phyloP scores from a whole-genome alignment of 2,329 filamentous ascomycete species.

The Fusarium setosum region DNA sequence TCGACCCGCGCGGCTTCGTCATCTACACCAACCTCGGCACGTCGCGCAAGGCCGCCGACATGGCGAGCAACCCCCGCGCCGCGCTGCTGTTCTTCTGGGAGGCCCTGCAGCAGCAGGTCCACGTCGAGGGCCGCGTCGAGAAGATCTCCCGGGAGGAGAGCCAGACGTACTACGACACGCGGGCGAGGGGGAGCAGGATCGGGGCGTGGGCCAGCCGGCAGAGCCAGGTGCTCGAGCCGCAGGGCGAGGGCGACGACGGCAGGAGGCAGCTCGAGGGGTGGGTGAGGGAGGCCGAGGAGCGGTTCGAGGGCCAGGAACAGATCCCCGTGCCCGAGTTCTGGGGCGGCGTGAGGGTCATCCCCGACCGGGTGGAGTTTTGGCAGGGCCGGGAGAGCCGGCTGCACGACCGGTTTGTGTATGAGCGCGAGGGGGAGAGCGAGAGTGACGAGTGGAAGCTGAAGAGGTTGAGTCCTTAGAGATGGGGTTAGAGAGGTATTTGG shows the following conservation, averaged over 20 bases:
- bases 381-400: slow-evolving; percentile 90
- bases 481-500: neutral
- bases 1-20: slow-evolving; percentile 85
- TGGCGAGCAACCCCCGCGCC: slow-evolving; percentile 80
- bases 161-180: slow-evolving; percentile 73
- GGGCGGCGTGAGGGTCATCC: slow-evolving; percentile 89
- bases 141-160: slow-evolving; percentile 78
- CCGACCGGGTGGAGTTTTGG: slow-evolving; percentile 94
- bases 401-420: slow-evolving; percentile 94
- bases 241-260: slow-evolving; percentile 67
- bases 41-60: slow-evolving; percentile 74
- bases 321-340: slow-evolving; percentile 95
- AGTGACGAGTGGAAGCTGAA: slow-evolving; percentile 71
- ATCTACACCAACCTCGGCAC: slow-evolving; percentile 95
- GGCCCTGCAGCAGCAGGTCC: slow-evolving; percentile 85
- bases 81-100: slow-evolving; percentile 93
- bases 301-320: slow-evolving; percentile 78
- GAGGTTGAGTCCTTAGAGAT: slow-evolving; percentile 71
- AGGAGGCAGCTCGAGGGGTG: slow-evolving; percentile 79
- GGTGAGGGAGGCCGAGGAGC: slow-evolving; percentile 80
- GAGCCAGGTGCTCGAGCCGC: slow-evolving; percentile 76
- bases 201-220: slow-evolving; percentile 96
- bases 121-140: slow-evolving; percentile 83
- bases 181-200: slow-evolving; percentile 83
- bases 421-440: slow-evolving; percentile 63